Percentiles rank a stretch among this genome's conserved stretches.
These are phyloP conservation scores for Seminavis robusta DNA, from an alignment of 108 stramenopile genomes.

Conservation along the genomic window DNA sequence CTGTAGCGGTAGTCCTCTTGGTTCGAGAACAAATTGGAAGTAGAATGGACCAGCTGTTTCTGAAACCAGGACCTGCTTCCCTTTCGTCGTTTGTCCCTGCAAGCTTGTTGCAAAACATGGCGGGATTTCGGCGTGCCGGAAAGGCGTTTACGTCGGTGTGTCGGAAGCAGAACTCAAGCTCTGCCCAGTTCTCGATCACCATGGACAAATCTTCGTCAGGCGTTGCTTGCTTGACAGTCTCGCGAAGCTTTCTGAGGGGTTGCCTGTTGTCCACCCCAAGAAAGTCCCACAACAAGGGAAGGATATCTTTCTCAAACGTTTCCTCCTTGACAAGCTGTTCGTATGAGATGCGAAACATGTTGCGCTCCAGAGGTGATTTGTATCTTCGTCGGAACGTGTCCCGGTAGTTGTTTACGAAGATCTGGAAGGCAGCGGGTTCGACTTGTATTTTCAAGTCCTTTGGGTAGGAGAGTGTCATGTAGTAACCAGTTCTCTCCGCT, in stretches of 20 bases:
- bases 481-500: conserved; percentile 25
- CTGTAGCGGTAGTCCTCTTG: too few relatives aligned
- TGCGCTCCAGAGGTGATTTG: conserved; percentile 21
- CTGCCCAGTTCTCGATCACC: conserved; percentile 26
- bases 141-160: conserved; percentile 25
- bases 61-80: not conserved
- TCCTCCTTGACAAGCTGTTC: conserved; percentile 23
- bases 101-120: too few relatives aligned
- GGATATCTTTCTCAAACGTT: conserved; percentile 15
- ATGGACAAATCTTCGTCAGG: conserved; percentile 18
- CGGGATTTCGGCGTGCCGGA: conserved; percentile 17
- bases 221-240: conserved; percentile 26
- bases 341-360: conserved; percentile 32
- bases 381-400: conserved; percentile 28
- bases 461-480: conserved; percentile 37
- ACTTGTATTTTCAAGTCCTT: conserved; percentile 19
- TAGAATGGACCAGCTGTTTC: too few relatives aligned
- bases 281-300: conserved; percentile 24
- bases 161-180: conserved; percentile 30
- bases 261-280: conserved; percentile 15
- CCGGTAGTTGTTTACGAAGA: conserved; percentile 28
- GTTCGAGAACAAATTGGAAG: too few relatives aligned
- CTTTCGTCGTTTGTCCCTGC: not conserved
- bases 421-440: conserved; percentile 34
- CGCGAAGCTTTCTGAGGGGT: conserved; percentile 11